Evolutionary conservation across 164 flowering plant genomes (phyloP).

Genomic region (Chimonanthus praecox): DNA sequence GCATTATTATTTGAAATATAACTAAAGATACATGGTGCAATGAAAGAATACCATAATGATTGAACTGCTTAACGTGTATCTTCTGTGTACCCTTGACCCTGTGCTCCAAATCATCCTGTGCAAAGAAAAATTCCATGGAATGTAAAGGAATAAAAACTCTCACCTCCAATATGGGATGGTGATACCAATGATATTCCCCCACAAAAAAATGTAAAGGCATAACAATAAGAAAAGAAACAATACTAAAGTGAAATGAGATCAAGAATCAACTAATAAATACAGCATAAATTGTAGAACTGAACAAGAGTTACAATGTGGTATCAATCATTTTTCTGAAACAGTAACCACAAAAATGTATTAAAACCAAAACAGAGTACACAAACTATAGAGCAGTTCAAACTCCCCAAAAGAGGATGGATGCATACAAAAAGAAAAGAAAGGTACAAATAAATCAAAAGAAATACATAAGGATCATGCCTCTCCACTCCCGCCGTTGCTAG

Average conservation of each 20-base stretch:
- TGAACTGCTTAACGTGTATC: conserved; percentile 59
- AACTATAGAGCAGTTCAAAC: no score
- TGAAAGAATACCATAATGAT: conserved; percentile 53
- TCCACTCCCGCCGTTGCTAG: no score
- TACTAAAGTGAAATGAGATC: neutral
- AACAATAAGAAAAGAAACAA: neutral
- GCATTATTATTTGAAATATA: neutral
- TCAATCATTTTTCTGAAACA: neutral
- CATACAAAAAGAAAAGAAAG: no score
- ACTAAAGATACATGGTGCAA: neutral
- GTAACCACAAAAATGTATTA: no score
- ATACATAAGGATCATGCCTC: no score
- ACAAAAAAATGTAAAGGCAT: neutral
- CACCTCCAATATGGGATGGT: no score
- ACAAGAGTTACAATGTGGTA: neutral
- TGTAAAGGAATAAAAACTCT: neutral
- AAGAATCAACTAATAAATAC: neutral
- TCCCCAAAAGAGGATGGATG: no score
- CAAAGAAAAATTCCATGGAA: neutral
- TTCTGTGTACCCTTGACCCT: conserved; percentile 70
- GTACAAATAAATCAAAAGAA: no score
- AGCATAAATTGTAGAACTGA: neutral
- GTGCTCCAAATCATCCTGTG: conserved; percentile 77
- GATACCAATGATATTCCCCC: no score
- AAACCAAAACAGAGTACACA: no score